These are phyloP conservation scores for Rossbeevera mucosa DNA, from an alignment of 768 basidiomycete species.

Conservation along the genomic window DNA sequence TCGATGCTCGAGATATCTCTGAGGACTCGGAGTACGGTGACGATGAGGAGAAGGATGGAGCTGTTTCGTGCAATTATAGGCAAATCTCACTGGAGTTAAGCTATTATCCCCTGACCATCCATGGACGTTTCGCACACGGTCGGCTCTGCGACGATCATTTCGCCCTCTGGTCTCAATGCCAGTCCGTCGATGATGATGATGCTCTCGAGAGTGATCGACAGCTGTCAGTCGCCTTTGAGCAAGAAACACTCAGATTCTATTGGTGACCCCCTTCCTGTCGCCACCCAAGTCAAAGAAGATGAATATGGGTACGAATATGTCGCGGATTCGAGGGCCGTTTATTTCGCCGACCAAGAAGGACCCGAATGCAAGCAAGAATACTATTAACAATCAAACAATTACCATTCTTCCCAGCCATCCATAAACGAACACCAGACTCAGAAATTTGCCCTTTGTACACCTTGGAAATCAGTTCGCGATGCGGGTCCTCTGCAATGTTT, in stretches of 20 bases:
- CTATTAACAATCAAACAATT: neutral
- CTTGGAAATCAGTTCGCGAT: too few relatives aligned
- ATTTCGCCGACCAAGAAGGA: conserved; percentile 4
- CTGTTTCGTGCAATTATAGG: neutral
- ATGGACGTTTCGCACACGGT: neutral
- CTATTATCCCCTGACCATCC: too few relatives aligned
- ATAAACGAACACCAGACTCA: too few relatives aligned
- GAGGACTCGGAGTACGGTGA: conserved; percentile 5
- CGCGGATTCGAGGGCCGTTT: conserved; percentile 1
- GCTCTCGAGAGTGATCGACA: neutral
- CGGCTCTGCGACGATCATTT: neutral
- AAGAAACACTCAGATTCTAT: neutral
- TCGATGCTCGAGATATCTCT: neutral
- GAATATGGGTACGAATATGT: neutral
- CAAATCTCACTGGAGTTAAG: conserved; percentile 2
- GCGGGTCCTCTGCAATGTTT: neutral
- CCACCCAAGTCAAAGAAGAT: neutral
- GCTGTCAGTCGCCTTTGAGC: neutral
- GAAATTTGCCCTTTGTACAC: too few relatives aligned
- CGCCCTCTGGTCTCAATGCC: neutral
- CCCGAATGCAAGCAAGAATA: neutral
- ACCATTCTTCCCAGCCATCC: too few relatives aligned
- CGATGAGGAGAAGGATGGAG: neutral
- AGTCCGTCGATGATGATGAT: neutral
- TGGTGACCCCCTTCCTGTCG: neutral